These are phyloP conservation scores for Xylaria nigripes DNA, from an alignment of 495 filamentous ascomycete genomes.

Conservation along the genomic window DNA sequence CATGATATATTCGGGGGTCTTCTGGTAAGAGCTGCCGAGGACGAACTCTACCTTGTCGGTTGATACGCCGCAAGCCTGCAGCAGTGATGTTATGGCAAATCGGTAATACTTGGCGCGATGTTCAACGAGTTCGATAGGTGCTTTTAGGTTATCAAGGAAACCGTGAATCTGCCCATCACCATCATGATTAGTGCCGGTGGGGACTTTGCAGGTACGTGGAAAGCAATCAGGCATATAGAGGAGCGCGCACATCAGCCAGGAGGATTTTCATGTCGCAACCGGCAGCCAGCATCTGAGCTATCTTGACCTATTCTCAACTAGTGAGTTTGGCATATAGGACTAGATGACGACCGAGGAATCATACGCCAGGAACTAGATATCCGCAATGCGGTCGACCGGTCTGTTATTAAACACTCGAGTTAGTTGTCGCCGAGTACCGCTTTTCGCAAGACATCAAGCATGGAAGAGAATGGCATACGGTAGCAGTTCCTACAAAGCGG, in stretches of 20 bases:
- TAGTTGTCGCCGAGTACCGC: background rate
- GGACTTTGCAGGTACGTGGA: background rate
- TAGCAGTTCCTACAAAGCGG: slow-evolving; percentile 53
- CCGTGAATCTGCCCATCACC: slow-evolving; percentile 39
- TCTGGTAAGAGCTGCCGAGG: slow-evolving; percentile 78
- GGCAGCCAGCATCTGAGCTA: slow-evolving; percentile 78
- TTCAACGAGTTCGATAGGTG: slow-evolving; percentile 80
- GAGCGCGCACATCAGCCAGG: slow-evolving; percentile 57
- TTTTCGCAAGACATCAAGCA: background rate
- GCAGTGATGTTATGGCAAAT: slow-evolving; percentile 53
- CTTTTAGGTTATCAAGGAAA: slow-evolving; percentile 78
- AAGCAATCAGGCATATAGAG: background rate
- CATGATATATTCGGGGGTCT: slow-evolving; percentile 59
- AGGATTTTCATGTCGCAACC: slow-evolving; percentile 76
- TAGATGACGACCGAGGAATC: background rate
- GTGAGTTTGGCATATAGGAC: background rate
- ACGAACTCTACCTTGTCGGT: slow-evolving; percentile 78
- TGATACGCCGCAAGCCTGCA: slow-evolving; percentile 62
- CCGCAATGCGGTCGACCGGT: slow-evolving; percentile 74
- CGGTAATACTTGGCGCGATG: slow-evolving; percentile 66
- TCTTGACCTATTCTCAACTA: slow-evolving; percentile 49
- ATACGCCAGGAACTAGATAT: slow-evolving; percentile 66
- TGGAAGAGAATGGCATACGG: slow-evolving; percentile 20
- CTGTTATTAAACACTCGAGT: slow-evolving; percentile 6
- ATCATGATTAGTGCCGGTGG: background rate